These are phyloP conservation scores for Boletellus sp. DNA, from an alignment of 768 basidiomycete genomes.

Conservation along the genomic window DNA sequence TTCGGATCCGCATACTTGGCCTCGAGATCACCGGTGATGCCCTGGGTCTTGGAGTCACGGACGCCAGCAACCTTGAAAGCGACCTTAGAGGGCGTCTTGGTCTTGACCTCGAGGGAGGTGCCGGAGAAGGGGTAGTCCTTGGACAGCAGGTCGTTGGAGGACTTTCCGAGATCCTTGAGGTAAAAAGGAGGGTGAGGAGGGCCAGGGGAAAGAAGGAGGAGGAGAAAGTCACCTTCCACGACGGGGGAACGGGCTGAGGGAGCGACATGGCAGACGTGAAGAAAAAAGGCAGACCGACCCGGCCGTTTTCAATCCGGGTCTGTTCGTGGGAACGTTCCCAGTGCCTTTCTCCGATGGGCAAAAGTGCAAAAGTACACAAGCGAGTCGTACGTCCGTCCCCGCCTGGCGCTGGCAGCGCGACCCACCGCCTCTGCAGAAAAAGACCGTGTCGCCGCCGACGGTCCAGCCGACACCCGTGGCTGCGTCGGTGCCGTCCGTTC, in stretches of 20 bases:
- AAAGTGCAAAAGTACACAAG: conserved; percentile 35
- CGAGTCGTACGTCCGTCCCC: conserved; percentile 26
- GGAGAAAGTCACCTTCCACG: conserved; percentile 77
- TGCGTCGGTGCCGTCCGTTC: conserved; percentile 5
- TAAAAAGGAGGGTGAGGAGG: conserved; percentile 1
- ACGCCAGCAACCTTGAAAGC: conserved; percentile 89
- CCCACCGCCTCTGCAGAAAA: conserved; percentile 22
- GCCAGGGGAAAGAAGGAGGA: neutral
- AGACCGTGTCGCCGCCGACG: conserved; percentile 9
- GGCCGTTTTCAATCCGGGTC: conserved; percentile 19
- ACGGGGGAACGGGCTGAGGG: conserved; percentile 94
- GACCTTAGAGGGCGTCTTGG: conserved; percentile 82
- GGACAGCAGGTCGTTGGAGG: conserved; percentile 88
- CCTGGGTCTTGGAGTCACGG: conserved; percentile 68
- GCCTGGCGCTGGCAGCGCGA: neutral
- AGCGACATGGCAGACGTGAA: conserved; percentile 61
- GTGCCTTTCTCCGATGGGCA: conserved; percentile 25
- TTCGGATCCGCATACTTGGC: conserved; percentile 88
- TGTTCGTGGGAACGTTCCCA: conserved; percentile 29
- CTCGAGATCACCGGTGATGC: conserved; percentile 90
- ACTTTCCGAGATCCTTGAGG: conserved; percentile 89
- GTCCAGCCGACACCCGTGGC: conserved; percentile 5
- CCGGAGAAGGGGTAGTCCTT: conserved; percentile 88
- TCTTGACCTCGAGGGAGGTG: conserved; percentile 79
- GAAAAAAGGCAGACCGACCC: conserved; percentile 2